A percentile compares a stretch with the other conserved stretches of the same genome.
Evolutionary conservation across 2,329 filamentous ascomycete genomes (phyloP).

Genomic region (Drechmeria coniospora): DNA sequence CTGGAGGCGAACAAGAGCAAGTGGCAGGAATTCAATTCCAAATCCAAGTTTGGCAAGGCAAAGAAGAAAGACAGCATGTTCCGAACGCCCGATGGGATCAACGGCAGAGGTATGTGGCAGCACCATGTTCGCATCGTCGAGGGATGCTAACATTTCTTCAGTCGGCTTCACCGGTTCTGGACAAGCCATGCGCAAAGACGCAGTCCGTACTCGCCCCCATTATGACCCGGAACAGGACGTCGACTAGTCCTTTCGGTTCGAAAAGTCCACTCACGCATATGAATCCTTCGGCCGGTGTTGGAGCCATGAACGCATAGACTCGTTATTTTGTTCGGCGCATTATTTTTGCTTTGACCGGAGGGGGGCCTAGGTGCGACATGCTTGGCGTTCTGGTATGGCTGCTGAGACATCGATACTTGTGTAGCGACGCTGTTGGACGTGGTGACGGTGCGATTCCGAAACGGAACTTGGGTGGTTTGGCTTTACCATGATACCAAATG

Average conservation of each 20-base stretch:
- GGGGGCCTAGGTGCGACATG: too few relatives aligned
- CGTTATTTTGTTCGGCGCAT: neutral
- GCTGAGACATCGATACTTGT: too few relatives aligned
- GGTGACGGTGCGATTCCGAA: too few relatives aligned
- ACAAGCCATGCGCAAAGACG: constrained; percentile 89
- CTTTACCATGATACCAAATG: too few relatives aligned
- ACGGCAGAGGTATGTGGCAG: constrained; percentile 57
- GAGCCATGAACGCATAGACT: neutral
- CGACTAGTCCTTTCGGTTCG: constrained; percentile 33
- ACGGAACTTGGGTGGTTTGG: too few relatives aligned
- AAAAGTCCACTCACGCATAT: neutral
- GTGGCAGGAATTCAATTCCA: constrained; percentile 85
- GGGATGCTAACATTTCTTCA: constrained; percentile 18
- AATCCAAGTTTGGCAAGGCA: constrained; percentile 52
- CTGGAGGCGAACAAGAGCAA: constrained; percentile 82
- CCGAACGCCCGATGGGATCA: constrained; percentile 71
- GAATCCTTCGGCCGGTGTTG: too few relatives aligned
- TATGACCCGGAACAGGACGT: constrained; percentile 66
- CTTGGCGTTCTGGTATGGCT: too few relatives aligned
- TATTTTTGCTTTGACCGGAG: neutral
- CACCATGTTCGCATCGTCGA: neutral
- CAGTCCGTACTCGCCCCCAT: constrained; percentile 65
- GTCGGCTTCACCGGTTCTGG: constrained; percentile 95
- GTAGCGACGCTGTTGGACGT: too few relatives aligned
- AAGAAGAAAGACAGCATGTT: constrained; percentile 94